Base-by-base conservation (phyloP, 2,329 filamentous ascomycete species). In the Aaosphaeria arxii region DNA sequence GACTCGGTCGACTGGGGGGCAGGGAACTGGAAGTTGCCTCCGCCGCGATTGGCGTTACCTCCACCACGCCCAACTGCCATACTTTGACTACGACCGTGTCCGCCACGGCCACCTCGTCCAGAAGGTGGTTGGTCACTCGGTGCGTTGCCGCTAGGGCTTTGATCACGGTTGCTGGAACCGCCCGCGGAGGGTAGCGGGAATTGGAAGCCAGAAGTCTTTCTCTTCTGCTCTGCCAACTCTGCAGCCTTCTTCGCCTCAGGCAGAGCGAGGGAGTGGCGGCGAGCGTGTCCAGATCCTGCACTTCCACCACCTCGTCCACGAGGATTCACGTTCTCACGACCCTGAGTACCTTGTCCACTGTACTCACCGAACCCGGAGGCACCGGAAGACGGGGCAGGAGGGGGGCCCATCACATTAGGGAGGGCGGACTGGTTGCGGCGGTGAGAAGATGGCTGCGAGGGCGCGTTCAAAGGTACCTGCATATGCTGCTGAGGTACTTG, bases 161-260 rank as follows among this genome's bases (percentile, higher is more conserved):
- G 70, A 44, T 82, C 73, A 44, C 80, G 76, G 35, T 73, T 62
- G 33, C 70, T 71, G 35, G 74, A 72, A 46, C 81, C 82, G 45
- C 81, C 77, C 54, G 86, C 80, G 42, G 82, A 82, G 43, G 91
- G 88, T 45, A 86, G 84, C 11, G 94, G 92, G 69, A 99, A 99
- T 69, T 96, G 91, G 74, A 97, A 99, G 49, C 86, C 91, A 54
- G 89, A 91, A 52, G 91, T 91, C 47, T 92, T 95, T 71, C 91
- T 83, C 76, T 96, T 96, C 78, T 96, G 92, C 74, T 99, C 94
- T 43, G 94, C 94, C 55, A 96, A 75, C 71, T 99, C 94, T 48
- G 94, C 94, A 42, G 94, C 94, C 77, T 96, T 97, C 76, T 96
- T 97, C 43, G 94, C 94, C 72, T 99, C 94, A 35, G 91, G 89